phyloP scores from a whole-genome alignment of 2,329 filamentous ascomycete species.

The Chaetomium sp. region DNA sequence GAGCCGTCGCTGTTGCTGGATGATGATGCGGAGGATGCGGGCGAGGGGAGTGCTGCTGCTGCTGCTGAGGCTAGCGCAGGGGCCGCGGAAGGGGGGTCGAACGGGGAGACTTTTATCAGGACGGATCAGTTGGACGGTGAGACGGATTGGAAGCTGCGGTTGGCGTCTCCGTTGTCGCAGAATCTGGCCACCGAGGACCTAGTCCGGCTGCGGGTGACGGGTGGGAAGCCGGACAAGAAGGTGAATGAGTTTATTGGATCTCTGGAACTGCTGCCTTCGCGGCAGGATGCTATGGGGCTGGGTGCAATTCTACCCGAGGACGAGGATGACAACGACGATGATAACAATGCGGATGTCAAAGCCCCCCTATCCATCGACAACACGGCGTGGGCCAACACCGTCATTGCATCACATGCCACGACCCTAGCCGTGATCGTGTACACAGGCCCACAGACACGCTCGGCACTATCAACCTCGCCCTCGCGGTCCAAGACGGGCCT shows the following conservation, averaged over 20 bases:
- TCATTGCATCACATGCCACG: slow-evolving; percentile 85
- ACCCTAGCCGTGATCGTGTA: slow-evolving; percentile 90
- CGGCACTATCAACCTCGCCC: slow-evolving; percentile 83
- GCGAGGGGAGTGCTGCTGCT: slow-evolving; percentile 22
- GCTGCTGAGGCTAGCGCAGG: slow-evolving; percentile 24
- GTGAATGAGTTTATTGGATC: slow-evolving; percentile 96
- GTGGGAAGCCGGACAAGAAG: slow-evolving; percentile 84
- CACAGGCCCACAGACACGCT: slow-evolving; percentile 88
- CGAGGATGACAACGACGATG: slow-evolving; percentile 28
- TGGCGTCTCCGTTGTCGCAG: slow-evolving; percentile 83
- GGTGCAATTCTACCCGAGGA: slow-evolving; percentile 2
- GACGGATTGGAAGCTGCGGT: slow-evolving; percentile 94
- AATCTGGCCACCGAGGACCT: slow-evolving; percentile 67
- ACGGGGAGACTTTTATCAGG: slow-evolving; percentile 89
- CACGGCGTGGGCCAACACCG: slow-evolving; percentile 97
- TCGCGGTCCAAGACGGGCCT: slow-evolving; percentile 92
- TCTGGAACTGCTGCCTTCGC: slow-evolving; percentile 62
- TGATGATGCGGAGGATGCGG: slow-evolving; percentile 22
- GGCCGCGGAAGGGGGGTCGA: slow-evolving; percentile 32
- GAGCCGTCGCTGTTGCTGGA: slow-evolving; percentile 39
- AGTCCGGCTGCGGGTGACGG: slow-evolving; percentile 62
- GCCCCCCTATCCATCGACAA: slow-evolving; percentile 87
- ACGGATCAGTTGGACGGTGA: slow-evolving; percentile 97
- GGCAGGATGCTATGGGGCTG: slow-evolving; percentile 36
- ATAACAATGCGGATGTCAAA: slow-evolving; percentile 33